Evolutionary conservation across 2,329 filamentous ascomycete species (phyloP).

Genomic region (Aschersonia sp.): DNA sequence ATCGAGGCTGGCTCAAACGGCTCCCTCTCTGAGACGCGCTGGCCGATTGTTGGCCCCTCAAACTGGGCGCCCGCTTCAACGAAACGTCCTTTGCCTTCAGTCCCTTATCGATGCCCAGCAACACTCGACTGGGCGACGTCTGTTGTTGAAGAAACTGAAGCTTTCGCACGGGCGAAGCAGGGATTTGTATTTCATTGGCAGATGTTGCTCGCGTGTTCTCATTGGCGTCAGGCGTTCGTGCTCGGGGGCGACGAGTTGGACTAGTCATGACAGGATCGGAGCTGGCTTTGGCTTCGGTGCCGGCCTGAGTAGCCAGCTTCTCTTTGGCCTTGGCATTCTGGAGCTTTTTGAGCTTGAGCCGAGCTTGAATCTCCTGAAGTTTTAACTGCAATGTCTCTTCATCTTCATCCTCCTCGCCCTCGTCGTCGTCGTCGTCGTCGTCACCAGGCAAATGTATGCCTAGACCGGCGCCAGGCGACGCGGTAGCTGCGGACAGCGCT

Average conservation of each 20-base stretch:
- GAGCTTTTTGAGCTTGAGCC: constrained; percentile 74
- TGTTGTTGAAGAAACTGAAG: constrained; percentile 34
- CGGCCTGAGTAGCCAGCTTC: constrained; percentile 7
- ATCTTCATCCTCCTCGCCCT: constrained; percentile 57
- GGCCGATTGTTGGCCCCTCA: constrained; percentile 14
- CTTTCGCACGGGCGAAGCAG: constrained; percentile 56
- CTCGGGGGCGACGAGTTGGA: constrained; percentile 9
- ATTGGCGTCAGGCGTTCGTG: constrained; percentile 13
- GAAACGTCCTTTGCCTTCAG: constrained; percentile 70
- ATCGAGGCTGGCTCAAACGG: constrained; percentile 30
- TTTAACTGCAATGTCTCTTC: constrained; percentile 83
- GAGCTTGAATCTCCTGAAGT: constrained; percentile 77
- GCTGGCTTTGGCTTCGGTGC: constrained; percentile 7
- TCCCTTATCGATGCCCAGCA: constrained; percentile 84
- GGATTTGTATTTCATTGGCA: constrained; percentile 50
- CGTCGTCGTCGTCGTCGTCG: constrained; percentile 18
- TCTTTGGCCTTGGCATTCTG: constrained; percentile 37
- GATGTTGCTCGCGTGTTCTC: constrained; percentile 6
- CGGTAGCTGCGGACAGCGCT: constrained; percentile 3
- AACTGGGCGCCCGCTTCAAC: constrained; percentile 54
- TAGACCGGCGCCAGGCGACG: constrained; percentile 12
- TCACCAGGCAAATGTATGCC: constrained; percentile 17
- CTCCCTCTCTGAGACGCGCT: constrained; percentile 15
- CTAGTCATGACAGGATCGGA: constrained; percentile 9
- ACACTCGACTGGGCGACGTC: constrained; percentile 63